Base-by-base conservation (phyloP, 2,329 filamentous ascomycete species). In the Ceratocystis eucalypticola region DNA sequence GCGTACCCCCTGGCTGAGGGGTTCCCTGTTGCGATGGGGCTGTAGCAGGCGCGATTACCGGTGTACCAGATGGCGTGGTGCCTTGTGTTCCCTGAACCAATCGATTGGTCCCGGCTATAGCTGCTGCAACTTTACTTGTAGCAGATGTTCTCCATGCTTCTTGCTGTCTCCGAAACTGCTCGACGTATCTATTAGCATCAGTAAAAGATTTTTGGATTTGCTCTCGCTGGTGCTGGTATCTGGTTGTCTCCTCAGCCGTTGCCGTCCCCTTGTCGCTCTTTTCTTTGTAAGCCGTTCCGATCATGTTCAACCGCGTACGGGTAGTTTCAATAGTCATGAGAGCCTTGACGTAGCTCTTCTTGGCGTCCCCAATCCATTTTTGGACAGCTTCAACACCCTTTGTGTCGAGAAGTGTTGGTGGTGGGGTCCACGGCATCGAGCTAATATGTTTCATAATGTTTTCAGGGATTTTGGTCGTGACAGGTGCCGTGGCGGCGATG, bases 291-390 rank as follows among this genome's bases (percentile, higher is more conserved):
- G 74, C 69, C 59, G 74, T 74, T 10, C 83, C 80, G 64, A 82
- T 73, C 62, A 73, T 72, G 1, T 72, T 72, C 3, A 82, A 71
- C 61, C 76, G 75, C n/a, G 69, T 71, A 10, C 78, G 77, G 2
- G 76, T 74, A 8, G 70, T 74, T 46, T 84, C 81, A 76, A 84
- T 82, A 1, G 77, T 75, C 69, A 78, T 73, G 5, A 84, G 71
- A 0, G 79, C 80, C 48, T 78, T 74, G 0, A 75, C 74, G 67
- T 84, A 82, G 65, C 76, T 77, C 0, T 75, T 73, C 70, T 78
- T 81, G 41, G 78, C 74, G 1, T 82, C 78, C 6, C 77, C 74
- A 1, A 79, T 71, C 79, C 80, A 83, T 69, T 80, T 80, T 0
- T 72, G 69, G 1, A 76, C 75, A 3, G 76, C 74, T n/a, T 80